These are phyloP conservation scores for Fusarium pininemorale DNA, from an alignment of 2,329 filamentous ascomycete genomes.

Conservation along the genomic window DNA sequence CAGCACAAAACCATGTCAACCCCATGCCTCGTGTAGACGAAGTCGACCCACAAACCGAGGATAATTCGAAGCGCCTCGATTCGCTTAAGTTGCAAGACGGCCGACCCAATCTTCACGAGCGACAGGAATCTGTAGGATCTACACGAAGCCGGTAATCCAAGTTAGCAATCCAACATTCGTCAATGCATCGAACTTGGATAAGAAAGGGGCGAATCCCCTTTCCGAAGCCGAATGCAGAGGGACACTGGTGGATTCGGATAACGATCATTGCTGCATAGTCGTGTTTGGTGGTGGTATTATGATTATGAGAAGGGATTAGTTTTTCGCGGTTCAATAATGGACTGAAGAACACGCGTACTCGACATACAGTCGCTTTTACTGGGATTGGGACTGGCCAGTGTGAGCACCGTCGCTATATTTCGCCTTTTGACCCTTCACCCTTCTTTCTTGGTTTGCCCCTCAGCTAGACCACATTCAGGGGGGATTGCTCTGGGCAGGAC, in stretches of 20 bases:
- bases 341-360: constrained; percentile 32
- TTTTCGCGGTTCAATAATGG: constrained; percentile 36
- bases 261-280: constrained; percentile 30
- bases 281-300: constrained; percentile 24
- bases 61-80: constrained; percentile 87
- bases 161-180: constrained; percentile 7
- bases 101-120: constrained; percentile 64
- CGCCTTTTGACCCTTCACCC: constrained; percentile 13
- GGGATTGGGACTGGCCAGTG: constrained; percentile 17
- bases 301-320: constrained; percentile 33
- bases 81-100: constrained; percentile 90
- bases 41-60: constrained; percentile 79
- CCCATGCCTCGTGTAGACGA: constrained; percentile 72
- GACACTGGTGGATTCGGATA: background rate
- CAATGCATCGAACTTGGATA: constrained; percentile 20
- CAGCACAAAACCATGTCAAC: constrained; percentile 49
- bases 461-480: constrained; percentile 24
- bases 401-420: constrained; percentile 16
- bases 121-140: constrained; percentile 68
- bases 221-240: constrained; percentile 13
- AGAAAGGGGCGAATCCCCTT: background rate
- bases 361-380: constrained; percentile 29
- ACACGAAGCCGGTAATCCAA: constrained; percentile 59
- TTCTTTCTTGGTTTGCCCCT: constrained; percentile 28
- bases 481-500: background rate